Percentiles rank a stretch among this genome's conserved stretches.
These are phyloP conservation scores for Prunus yedoensis DNA, from an alignment of 331 rosid species.

Conservation along the genomic window DNA sequence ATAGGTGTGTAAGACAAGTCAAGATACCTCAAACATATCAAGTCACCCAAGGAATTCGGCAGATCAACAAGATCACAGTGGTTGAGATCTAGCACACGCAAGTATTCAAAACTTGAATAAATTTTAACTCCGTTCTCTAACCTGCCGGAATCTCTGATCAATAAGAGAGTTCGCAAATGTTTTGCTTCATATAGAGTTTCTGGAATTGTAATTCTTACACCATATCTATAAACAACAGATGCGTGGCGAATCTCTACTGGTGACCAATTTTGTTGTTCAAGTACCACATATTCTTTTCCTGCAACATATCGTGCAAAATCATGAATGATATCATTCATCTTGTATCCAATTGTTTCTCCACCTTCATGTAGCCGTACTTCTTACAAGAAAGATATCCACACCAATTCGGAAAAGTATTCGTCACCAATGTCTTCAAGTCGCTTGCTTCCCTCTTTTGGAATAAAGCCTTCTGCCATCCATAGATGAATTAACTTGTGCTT, in stretches of 20 bases:
- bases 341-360: conserved; percentile 10
- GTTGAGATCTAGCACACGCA: conserved; percentile 21
- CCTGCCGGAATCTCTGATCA: neutral
- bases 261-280: conserved; percentile 12
- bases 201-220: too few species aligned
- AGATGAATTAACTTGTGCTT: conserved; percentile 32
- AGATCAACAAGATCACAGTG: conserved; percentile 9
- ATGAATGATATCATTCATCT: conserved; percentile 39
- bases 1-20: conserved; percentile 20
- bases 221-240: too few species aligned
- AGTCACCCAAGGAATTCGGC: conserved; percentile 8
- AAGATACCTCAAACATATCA: conserved; percentile 23
- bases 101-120: conserved; percentile 11
- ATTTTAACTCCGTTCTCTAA: neutral
- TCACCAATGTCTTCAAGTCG: conserved; percentile 23
- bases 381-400: neutral
- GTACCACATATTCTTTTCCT: conserved; percentile 11
- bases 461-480: conserved; percentile 31
- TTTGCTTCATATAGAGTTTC: neutral
- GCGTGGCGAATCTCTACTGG: neutral
- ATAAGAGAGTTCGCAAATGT: conserved; percentile 9
- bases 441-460: neutral
- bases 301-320: conserved; percentile 34
- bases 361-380: conserved; percentile 6
- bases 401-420: conserved; percentile 22